Evolutionary conservation across 495 filamentous ascomycete species (phyloP).

Genomic region (Xylaria castorea): DNA sequence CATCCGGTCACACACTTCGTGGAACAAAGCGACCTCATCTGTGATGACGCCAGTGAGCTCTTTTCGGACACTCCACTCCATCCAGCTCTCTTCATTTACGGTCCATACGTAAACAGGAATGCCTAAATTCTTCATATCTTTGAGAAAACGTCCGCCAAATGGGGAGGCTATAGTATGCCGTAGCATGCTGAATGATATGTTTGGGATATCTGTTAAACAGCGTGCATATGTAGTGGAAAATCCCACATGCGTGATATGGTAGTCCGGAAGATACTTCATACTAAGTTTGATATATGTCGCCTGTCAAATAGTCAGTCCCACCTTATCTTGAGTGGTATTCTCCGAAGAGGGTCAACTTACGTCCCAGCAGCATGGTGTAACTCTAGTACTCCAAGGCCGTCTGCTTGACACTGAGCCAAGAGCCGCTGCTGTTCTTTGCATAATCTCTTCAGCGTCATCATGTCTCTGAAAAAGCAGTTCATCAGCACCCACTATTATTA

Average conservation of each 20-base stretch:
- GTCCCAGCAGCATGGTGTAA: conserved; percentile 83
- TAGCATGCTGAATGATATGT: conserved; percentile 77
- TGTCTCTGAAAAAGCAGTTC: conserved; percentile 50
- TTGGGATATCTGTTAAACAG: conserved; percentile 67
- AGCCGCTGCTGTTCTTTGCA: conserved; percentile 67
- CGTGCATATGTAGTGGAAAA: conserved; percentile 71
- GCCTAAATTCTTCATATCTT: conserved; percentile 58
- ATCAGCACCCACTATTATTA: conserved; percentile 11
- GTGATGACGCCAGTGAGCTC: conserved; percentile 62
- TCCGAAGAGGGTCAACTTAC: conserved; percentile 47
- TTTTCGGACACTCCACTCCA: conserved; percentile 70
- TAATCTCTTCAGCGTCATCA: conserved; percentile 73
- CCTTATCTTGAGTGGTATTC: not conserved
- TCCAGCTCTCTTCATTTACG: conserved; percentile 74
- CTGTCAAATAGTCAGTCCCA: conserved; percentile 37
- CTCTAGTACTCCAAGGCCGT: conserved; percentile 70
- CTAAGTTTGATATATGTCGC: conserved; percentile 67
- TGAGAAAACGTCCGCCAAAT: conserved; percentile 66
- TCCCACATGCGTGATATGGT: conserved; percentile 74
- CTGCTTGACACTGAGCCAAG: conserved; percentile 59
- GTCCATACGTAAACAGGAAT: conserved; percentile 81
- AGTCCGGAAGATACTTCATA: conserved; percentile 67
- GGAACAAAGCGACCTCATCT: conserved; percentile 58
- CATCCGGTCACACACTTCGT: conserved; percentile 47
- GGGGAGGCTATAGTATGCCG: conserved; percentile 70